phyloP scores from a whole-genome alignment of 75 land plant genomes.

The Cupressus sempervirens region DNA sequence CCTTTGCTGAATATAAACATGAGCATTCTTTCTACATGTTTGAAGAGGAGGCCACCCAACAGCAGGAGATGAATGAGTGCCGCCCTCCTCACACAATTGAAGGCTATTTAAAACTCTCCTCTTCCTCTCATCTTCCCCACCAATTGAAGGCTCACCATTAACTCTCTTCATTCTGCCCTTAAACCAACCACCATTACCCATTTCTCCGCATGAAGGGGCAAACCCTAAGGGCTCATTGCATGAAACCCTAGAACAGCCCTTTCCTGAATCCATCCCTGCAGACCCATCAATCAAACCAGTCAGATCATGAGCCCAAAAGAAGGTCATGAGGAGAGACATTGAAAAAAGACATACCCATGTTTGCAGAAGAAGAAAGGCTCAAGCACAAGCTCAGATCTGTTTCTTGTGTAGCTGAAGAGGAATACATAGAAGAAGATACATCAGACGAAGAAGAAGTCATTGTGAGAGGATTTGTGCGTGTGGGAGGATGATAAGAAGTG shows the following conservation, averaged over 20 bases:
- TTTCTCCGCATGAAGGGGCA: not conserved
- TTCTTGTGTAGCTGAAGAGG: not conserved
- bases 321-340: not conserved
- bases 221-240: not conserved
- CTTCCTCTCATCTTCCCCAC: not conserved
- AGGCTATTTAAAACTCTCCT: not conserved
- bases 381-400: conserved; percentile 3
- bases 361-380: not conserved
- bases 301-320: not conserved
- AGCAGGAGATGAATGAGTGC: not conserved
- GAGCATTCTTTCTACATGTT: conserved; percentile 19
- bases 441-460: conserved; percentile 31
- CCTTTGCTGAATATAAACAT: not conserved
- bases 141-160: not conserved
- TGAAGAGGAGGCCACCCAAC: conserved; percentile 47
- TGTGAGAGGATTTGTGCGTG: conserved; percentile 21
- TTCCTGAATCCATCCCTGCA: not conserved
- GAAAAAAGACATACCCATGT: not conserved
- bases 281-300: not conserved
- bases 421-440: conserved; percentile 21
- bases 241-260: not conserved
- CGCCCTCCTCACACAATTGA: not conserved
- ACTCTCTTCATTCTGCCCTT: not conserved
- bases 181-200: not conserved
- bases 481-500: conserved; percentile 9